phyloP scores from a whole-genome alignment of 345 rosid species.

The Iberis pinnata region DNA sequence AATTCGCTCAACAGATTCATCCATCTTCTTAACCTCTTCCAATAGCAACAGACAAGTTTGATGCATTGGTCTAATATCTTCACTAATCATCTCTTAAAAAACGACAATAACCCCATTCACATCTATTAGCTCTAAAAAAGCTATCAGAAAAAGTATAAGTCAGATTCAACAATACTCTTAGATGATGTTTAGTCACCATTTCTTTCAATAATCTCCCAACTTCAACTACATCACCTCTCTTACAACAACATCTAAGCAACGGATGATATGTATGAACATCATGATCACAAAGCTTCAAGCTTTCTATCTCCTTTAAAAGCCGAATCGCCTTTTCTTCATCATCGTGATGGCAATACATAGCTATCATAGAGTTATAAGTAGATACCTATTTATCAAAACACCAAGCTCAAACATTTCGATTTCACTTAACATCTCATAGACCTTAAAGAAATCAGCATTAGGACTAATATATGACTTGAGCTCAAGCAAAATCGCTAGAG shows the following conservation, averaged over 20 bases:
- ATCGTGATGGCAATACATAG: slow-evolving; percentile 57
- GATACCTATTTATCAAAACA: slow-evolving; percentile 43
- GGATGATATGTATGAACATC: slow-evolving; percentile 68
- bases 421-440: slow-evolving; percentile 54
- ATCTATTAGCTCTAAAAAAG: too few relatives aligned
- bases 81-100: too few relatives aligned
- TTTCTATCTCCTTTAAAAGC: slow-evolving; percentile 52
- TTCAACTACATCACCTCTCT: slow-evolving; percentile 48
- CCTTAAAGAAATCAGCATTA: slow-evolving; percentile 44
- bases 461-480: slow-evolving; percentile 59
- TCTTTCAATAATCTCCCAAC: slow-evolving; percentile 57
- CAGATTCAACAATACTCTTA: slow-evolving; percentile 69
- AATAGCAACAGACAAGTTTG: slow-evolving; percentile 63
- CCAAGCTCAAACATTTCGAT: slow-evolving; percentile 57
- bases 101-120: too few relatives aligned
- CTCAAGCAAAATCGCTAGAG: slow-evolving; percentile 47
- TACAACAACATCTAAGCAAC: slow-evolving; percentile 60
- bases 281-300: slow-evolving; percentile 41
- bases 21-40: slow-evolving; percentile 55
- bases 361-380: slow-evolving; percentile 71
- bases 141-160: slow-evolving; percentile 60
- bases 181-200: slow-evolving; percentile 65
- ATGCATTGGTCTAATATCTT: too few relatives aligned
- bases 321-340: slow-evolving; percentile 41
- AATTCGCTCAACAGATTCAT: slow-evolving; percentile 47